Base-by-base conservation (phyloP, 2,329 filamentous ascomycete species). In the Aspergillus carbonarius region DNA sequence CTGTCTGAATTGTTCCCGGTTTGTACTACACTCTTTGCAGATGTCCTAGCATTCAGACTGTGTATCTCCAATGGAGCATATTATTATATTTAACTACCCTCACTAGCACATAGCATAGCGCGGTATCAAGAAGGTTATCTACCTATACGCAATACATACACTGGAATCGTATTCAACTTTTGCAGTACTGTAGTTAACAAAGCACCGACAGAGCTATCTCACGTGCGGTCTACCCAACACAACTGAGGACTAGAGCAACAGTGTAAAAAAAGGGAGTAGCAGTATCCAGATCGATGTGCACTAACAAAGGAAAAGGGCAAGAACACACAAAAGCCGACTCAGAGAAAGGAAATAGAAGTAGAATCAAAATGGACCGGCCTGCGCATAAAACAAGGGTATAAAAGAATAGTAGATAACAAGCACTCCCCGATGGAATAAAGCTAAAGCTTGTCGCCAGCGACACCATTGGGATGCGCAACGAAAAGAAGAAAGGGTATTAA, bases 401-500 rank as follows among this genome's bases (percentile, higher is more conserved):
- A 59, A 50, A 42, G 32, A n/a, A 53, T 34, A 27, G 42, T 32
- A 15, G 9, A 32, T 32, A 32, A 7, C 9, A 47, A 32, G 4
- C 25, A 32, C 39, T 13, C 44, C 25, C 44, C 25, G 44, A 48
- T 48, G 44, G 25, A 7, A 30, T 13, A 47, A 32, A 42, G 18
- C 18, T 20, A 12, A 13, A 42, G 18, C 39, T 17, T 15, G 44
- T 48, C 44, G 44, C 44, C 44, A 25, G 44, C 44, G 44, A 48
- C 58, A 42, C 47, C 49, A 57, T 49, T 46, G 18, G 15, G 54
- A 57, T 32, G 27, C 54, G 34, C 23, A 34, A 35, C 30, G 49
- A 54, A 52, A 15, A 57, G 50, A 54, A 30, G 55, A 30, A 37
- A 37, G 37, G 49, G 32, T 65, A 58, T 32, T 23, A 49, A 35